Base-by-base conservation (phyloP, 208 protist species). In the Blastocrithidia nonstop region DNA sequence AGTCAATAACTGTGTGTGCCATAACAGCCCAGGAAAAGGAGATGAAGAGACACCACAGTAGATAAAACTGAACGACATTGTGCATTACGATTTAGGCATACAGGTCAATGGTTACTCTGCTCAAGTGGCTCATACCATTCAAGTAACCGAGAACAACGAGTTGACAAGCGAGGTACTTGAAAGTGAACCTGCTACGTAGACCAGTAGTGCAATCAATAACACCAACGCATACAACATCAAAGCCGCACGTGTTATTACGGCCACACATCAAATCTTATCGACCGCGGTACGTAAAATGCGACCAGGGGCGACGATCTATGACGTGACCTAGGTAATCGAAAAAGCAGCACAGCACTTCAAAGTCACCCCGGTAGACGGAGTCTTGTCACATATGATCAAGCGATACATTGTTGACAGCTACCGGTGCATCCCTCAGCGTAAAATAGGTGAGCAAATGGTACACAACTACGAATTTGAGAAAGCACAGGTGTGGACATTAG, bases 21-120 rank as follows among this genome's bases (percentile, higher is more conserved):
- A 99, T 75, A 98, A 93, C 68, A 97, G 94, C 36, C 98, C 98
- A 19, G 74, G 93, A 8, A 45, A 54, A 37, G 74, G 48, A 23
- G 92, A 98, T 24, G 74, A 72, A 16, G 53, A 51, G 44, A 67
- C 50, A 6, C 67, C 93, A 16, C 71, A 89, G 50, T 79, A 80
- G 54, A 72, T 88, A 23, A 55, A 63, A 9, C 39, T 80, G 7
- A 94, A 94, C 36, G 97, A 99, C 69, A 69, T 99, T 6, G 95
- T 98, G 33, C 98, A 98, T 71, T 92, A 98, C 71, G 98, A 99
- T 66, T 75, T 99, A 4, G 98, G 96, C 42, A 83, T 91, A 42
- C 98, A 99, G 26, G 71, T 99, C 15, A 96, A 99, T 51, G 98
- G 97, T 39, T 99, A 96, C 82, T 89, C 92, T 51, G 88, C 95